A percentile compares a stretch with the other conserved stretches of the same genome.
These are phyloP conservation scores for Lizonia empirigonia DNA, from an alignment of 2,329 filamentous ascomycete species.

Conservation along the genomic window DNA sequence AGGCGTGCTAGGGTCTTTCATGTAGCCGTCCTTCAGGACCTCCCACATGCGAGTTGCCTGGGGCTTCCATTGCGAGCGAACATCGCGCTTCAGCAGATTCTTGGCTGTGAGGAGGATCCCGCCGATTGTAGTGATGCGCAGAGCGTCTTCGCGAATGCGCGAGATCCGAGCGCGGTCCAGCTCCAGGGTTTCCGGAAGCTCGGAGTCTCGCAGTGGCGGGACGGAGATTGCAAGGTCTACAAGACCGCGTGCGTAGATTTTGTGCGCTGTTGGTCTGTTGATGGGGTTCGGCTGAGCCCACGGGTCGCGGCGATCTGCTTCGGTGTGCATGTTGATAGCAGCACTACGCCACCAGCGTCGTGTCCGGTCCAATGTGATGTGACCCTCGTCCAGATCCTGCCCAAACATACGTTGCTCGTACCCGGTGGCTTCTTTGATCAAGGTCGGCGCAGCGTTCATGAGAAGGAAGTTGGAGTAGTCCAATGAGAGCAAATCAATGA, in stretches of 20 bases:
- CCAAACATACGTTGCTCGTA: conserved; percentile 78
- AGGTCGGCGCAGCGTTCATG: conserved; percentile 70
- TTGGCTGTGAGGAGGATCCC: conserved; percentile 80
- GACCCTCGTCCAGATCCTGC: conserved; percentile 64
- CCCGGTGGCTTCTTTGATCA: conserved; percentile 71
- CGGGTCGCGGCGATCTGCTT: conserved; percentile 71
- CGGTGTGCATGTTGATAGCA: conserved; percentile 66
- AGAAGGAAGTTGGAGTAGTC: conserved; percentile 85
- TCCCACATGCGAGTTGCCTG: conserved; percentile 74
- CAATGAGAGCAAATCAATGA: conserved; percentile 77
- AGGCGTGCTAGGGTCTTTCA: conserved; percentile 57
- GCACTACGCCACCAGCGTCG: conserved; percentile 70
- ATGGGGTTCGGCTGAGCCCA: conserved; percentile 62
- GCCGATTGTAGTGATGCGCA: conserved; percentile 73
- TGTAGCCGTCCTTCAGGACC: conserved; percentile 67
- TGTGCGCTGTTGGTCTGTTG: conserved; percentile 68
- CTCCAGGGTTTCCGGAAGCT: conserved; percentile 74
- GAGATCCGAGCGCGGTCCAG: conserved; percentile 70
- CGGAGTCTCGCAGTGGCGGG: conserved; percentile 58
- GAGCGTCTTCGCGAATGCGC: conserved; percentile 61
- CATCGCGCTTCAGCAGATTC: conserved; percentile 81
- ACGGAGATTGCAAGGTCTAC: conserved; percentile 76
- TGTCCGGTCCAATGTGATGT: conserved; percentile 63
- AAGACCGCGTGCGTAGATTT: conserved; percentile 76
- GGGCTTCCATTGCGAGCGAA: conserved; percentile 75